These are phyloP conservation scores for Phytophthora chlamydospora DNA, from an alignment of 352 stramenopile genomes.

Conservation along the genomic window DNA sequence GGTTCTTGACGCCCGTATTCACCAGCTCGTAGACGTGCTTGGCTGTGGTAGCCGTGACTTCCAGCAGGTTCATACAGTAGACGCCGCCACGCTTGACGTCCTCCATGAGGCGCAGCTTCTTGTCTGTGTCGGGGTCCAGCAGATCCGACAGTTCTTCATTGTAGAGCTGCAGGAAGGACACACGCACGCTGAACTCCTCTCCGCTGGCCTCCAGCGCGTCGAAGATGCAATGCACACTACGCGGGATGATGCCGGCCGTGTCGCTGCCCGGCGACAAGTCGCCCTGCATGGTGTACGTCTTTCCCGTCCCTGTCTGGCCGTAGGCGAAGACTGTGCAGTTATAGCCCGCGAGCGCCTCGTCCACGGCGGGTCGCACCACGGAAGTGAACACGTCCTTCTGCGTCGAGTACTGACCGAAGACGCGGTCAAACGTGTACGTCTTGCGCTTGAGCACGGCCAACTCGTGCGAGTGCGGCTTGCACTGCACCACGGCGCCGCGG, in stretches of 20 bases:
- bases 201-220: slow-evolving; percentile 89
- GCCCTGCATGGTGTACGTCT: slow-evolving; percentile 99
- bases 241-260: slow-evolving; percentile 94
- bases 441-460: slow-evolving; percentile 89
- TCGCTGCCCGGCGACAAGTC: slow-evolving; percentile 87
- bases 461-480: slow-evolving; percentile 85
- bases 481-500: slow-evolving; percentile 84
- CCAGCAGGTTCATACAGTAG: slow-evolving; percentile 91
- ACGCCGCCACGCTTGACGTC: slow-evolving; percentile 87
- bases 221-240: slow-evolving; percentile 95
- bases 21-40: slow-evolving; percentile 90
- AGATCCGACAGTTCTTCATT: slow-evolving; percentile 98
- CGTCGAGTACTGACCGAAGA: slow-evolving; percentile 95
- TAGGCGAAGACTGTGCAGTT: slow-evolving; percentile 98
- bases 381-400: slow-evolving; percentile 97
- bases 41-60: slow-evolving; percentile 83
- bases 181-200: slow-evolving; percentile 94
- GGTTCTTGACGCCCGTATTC: slow-evolving; percentile 91
- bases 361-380: slow-evolving; percentile 93
- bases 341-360: slow-evolving; percentile 95
- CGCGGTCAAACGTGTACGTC: slow-evolving; percentile 92
- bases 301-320: slow-evolving; percentile 96
- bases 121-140: slow-evolving; percentile 78
- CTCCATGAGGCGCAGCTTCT: slow-evolving; percentile 90
- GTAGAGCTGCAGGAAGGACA: slow-evolving; percentile 99